These are phyloP conservation scores for Candida morakotiae DNA, from an alignment of 805 yeast genomes.

Conservation along the genomic window DNA sequence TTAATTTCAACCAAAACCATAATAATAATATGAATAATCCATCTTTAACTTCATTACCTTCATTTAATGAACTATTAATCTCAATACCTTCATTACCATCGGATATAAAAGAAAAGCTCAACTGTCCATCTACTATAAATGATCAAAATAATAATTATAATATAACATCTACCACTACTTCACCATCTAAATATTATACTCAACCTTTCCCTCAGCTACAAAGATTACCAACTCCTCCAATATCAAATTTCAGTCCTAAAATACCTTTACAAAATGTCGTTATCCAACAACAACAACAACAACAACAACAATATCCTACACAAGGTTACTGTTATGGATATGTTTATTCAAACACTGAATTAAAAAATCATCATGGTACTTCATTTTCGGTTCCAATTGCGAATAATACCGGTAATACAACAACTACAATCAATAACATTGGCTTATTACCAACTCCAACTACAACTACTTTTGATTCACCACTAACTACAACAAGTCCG, in stretches of 20 bases:
- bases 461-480: neutral
- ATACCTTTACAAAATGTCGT: neutral
- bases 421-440: constrained; percentile 1
- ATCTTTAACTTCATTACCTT: constrained; percentile 18
- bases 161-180: neutral
- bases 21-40: too few relatives aligned
- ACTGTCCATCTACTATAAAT: too few relatives aligned
- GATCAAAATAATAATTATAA: neutral
- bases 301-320: too few relatives aligned
- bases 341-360: neutral
- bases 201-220: too few relatives aligned
- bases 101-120: too few relatives aligned
- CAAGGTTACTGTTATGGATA: neutral
- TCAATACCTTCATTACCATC: constrained; percentile 19
- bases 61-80: constrained; percentile 30
- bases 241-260: neutral
- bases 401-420: neutral
- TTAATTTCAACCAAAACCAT: too few relatives aligned
- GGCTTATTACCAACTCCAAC: constrained; percentile 1
- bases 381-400: neutral
- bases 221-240: neutral
- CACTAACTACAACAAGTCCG: constrained; percentile 1
- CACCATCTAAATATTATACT: too few relatives aligned
- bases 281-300: neutral
- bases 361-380: neutral